Base-by-base conservation (phyloP, 1,139 yeast species). In the Suhomyces anneliseae region DNA sequence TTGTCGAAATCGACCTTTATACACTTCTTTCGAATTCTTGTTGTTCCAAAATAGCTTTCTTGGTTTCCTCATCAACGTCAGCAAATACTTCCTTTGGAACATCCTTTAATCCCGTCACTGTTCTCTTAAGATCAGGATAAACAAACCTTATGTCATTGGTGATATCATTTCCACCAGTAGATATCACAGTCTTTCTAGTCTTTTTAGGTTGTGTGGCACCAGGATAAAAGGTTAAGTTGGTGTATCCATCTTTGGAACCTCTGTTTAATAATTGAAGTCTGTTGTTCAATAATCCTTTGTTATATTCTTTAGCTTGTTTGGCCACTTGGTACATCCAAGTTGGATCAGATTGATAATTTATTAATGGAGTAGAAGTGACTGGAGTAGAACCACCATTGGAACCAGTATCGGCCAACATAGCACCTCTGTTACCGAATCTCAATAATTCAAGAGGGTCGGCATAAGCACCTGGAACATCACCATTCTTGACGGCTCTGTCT, bases 321-420 rank as follows among this genome's bases (percentile, higher is more conserved):
- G 97, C 96, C 55, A 90, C 90, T 61, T 89, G 93, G 57, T 81
- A 81, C 71, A 90, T 79, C 97, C 98, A 93, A 45, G 88, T 83
- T 32, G 85, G 87, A 54, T 88, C 90, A 12, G 83, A 78, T 58
- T 76, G 76, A 59, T 73, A 70, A 53, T 68, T 68, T 29, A 74
- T 70, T 41, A 69, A 58, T 8, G 79, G 75, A 3, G 77, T 66
- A 8, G 74, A 74, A 8, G 74, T 60, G 27, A 70, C 62, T 15
- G 74, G 71, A 38, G 73, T 66, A 32, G 73, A 44, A 27, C 57
- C 57, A 8, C 52, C 56, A 27, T 48, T 47, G 9, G 51, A 41
- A 3, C 50, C 49, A 4, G 55, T 44, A n/a, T 55, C 59, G 7
- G 47, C 53, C 19, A 48, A 35, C 38, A 48, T 42, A 7, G 44